Evolutionary conservation across 345 rosid species (phyloP), one percentile per base, ranked within the genome.

Genomic region (Stellera chamaejasme): DNA sequence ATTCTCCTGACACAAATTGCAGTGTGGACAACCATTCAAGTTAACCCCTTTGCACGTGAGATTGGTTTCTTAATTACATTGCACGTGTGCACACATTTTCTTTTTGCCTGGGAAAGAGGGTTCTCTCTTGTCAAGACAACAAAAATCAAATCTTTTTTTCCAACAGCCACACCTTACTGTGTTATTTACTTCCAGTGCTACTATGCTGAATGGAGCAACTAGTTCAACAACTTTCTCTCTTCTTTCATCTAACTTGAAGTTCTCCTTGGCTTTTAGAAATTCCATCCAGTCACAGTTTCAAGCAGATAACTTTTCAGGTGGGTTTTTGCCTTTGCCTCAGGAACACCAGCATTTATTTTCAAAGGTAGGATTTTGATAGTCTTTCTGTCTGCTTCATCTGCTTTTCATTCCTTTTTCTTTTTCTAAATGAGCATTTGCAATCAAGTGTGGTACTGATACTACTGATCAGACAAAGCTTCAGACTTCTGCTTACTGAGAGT

Each of bases 11-110:
- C 73, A 75, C 44, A 55, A 64, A 71, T 50, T 57, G 71, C 75
- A 64, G 62, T 73, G 56, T 65, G 73, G 79, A 73, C 81, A 69
- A 76, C 61, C 75, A 57, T 66, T 49, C 25, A 58, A 54, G 80
- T 73, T 50, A 60, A 32, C 5, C 39, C 57, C 77, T 69, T 59
- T 64, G 59, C 84, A 73, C 84, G 81, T 76, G 79, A 73, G 79
- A 52, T 53, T 66, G 71, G 56, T 54, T 67, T 56, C 54, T 56
- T 41, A 58, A 46, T 27, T 52, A 36, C 3, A 15, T 41, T 67
- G 75, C 83, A 72, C 75, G 79, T 72, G 75, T 72, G 77, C 75
- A 61, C 69, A 59, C 64, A 50, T 27, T 72, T 66, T 66, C 67
- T 68, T 65, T 59, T 27, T 66, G 11, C 53, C 63, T 69, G 32